Evolutionary conservation across 306 rosid genomes (phyloP), one percentile per base, ranked within the genome.

Genomic region (Pyrus communis): DNA sequence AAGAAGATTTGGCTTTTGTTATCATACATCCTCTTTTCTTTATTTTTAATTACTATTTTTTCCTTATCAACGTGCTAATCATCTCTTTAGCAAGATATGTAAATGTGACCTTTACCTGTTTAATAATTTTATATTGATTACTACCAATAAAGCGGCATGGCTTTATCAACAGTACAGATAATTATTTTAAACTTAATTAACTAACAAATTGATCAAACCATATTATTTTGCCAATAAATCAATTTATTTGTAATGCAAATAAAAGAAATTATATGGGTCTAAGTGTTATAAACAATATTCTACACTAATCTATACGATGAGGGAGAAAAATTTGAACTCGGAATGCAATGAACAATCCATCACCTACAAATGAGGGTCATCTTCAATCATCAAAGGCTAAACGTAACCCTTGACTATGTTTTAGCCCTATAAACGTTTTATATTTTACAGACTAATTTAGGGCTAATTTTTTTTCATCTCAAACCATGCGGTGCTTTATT

Each of bases 111-210:
- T 30, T 7, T 30, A 30, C 33, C 66, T 18, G 73, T 73, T 70
- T 46, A 61, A 61, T 45, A 18, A 66, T 77, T 31, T 23, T 69
- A 69, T 77, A 69, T 75, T 70, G 57, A 49, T 78, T 82, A 73
- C 87, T 86, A 72, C 88, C 87, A 63, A 79, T 61, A 42, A 71
- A 77, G 78, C 82, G 75, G 82, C 89, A 82, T 81, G 82, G 77
- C 71, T 62, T 74, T 74, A 60, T 9, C 67, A 73, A 57, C 64
- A 58, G 25, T 8, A 57, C 11, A 8, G 51, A 55, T 15, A 49
- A 4, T 67, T 9, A 35, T 21, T 33, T 66, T 11, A 19, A 3
- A 23, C 65, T 9, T n/a, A 54, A 52, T 31, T 21, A 61, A 27
- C 38, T 27, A 13, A 27, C 28, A 27, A 61, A 27, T 61, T 27